These are phyloP conservation scores for Hyphochytrium catenoides DNA, from an alignment of 352 stramenopile species.

Conservation along the genomic window DNA sequence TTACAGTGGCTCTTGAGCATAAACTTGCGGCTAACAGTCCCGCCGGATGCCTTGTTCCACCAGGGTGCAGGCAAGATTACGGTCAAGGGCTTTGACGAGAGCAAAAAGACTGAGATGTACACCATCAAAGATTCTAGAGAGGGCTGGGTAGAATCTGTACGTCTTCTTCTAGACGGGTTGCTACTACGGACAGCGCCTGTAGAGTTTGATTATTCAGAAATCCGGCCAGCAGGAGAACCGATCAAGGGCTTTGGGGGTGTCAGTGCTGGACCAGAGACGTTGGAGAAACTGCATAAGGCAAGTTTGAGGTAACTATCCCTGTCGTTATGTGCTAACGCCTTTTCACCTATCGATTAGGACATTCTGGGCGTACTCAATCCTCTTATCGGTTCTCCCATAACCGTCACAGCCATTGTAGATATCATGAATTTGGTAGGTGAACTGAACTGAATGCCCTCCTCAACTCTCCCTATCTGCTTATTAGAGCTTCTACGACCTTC, in stretches of 20 bases:
- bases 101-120: constrained; percentile 9
- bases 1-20: no score
- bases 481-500: no score
- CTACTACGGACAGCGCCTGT: constrained; percentile 21
- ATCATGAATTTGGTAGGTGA: constrained; percentile 78
- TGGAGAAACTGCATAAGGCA: constrained; percentile 46
- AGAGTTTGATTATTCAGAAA: constrained; percentile 51
- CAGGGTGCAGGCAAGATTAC: constrained; percentile 32
- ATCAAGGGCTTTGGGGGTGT: constrained; percentile 73
- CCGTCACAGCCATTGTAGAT: constrained; percentile 57
- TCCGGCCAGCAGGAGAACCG: constrained; percentile 45
- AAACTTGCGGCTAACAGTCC: no score
- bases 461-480: no score
- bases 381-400: constrained; percentile 23
- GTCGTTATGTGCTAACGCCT: no score
- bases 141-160: constrained; percentile 64
- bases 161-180: constrained; percentile 51
- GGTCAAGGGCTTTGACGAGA: constrained; percentile 13
- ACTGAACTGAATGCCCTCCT: no score
- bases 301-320: no score
- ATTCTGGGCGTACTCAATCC: constrained; percentile 27
- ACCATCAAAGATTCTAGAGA: constrained; percentile 31
- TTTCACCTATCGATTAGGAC: no score
- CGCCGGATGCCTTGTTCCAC: no score
- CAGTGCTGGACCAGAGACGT: constrained; percentile 41